These are phyloP conservation scores for Mycena citricolor DNA, from an alignment of 1,284 basidiomycete species.

Conservation along the genomic window DNA sequence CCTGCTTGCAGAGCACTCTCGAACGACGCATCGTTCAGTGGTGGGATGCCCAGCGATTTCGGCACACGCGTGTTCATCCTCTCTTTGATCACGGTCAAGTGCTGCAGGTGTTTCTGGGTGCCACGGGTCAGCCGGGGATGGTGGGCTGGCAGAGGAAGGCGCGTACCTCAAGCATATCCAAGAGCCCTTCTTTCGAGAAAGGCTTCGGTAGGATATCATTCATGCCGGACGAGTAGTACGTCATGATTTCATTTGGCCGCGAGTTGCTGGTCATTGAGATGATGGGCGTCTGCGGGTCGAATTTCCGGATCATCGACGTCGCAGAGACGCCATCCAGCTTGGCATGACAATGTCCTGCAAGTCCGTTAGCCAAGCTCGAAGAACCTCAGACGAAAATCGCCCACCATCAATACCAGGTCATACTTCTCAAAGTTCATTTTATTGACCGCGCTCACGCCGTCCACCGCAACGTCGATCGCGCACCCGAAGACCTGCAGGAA, in stretches of 20 bases:
- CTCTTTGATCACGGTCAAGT: slow-evolving; percentile 84
- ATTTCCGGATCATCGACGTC: slow-evolving; percentile 90
- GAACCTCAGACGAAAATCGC: slow-evolving; percentile 26
- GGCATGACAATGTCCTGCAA: slow-evolving; percentile 88
- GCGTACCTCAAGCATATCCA: slow-evolving; percentile 87
- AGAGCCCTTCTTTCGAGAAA: slow-evolving; percentile 88
- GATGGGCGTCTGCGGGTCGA: slow-evolving; percentile 93
- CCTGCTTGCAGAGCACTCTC: slow-evolving; percentile 49
- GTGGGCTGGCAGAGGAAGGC: background rate
- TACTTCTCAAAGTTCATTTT: slow-evolving; percentile 97
- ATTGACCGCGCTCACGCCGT: slow-evolving; percentile 91
- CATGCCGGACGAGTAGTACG: slow-evolving; percentile 92
- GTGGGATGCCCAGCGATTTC: slow-evolving; percentile 71
- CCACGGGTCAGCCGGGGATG: background rate
- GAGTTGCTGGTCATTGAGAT: slow-evolving; percentile 97
- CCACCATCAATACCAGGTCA: slow-evolving; percentile 91
- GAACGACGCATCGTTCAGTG: slow-evolving; percentile 62
- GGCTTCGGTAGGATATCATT: slow-evolving; percentile 98
- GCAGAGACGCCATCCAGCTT: slow-evolving; percentile 89
- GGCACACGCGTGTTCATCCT: slow-evolving; percentile 52
- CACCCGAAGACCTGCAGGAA: slow-evolving; percentile 96
- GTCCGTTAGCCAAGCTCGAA: background rate
- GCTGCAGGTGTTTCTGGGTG: slow-evolving; percentile 92
- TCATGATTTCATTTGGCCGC: slow-evolving; percentile 87
- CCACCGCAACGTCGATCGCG: slow-evolving; percentile 90